These are phyloP conservation scores for Penicillium chermesinum DNA, from an alignment of 495 filamentous ascomycete species.

Conservation along the genomic window DNA sequence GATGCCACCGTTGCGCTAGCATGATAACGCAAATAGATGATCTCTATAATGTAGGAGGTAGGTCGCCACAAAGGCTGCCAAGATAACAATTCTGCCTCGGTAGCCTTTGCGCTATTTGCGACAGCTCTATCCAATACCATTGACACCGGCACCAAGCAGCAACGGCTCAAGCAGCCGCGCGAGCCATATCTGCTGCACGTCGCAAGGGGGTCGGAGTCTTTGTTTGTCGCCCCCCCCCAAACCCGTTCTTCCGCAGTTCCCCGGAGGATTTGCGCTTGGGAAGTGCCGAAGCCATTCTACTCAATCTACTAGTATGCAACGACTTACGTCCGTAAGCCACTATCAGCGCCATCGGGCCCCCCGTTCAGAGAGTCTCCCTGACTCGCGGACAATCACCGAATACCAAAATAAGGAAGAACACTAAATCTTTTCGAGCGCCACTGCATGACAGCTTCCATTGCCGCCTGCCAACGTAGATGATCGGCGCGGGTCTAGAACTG, in stretches of 20 bases:
- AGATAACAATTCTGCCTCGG: background rate
- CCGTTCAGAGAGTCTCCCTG: background rate
- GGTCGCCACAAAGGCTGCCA: background rate
- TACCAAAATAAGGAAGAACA: too few species aligned
- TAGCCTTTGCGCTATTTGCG: conserved; percentile 5
- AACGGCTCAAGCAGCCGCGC: conserved; percentile 8
- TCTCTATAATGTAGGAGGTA: background rate
- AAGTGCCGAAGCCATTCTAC: too few species aligned
- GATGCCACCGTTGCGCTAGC: background rate
- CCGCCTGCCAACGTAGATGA: too few species aligned
- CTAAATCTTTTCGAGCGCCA: too few species aligned
- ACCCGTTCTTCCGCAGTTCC: background rate
- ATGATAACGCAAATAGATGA: background rate
- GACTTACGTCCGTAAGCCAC: background rate
- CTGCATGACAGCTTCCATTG: too few species aligned
- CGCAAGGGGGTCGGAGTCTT: conserved; percentile 13
- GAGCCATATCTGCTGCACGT: conserved; percentile 6
- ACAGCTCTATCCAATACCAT: background rate
- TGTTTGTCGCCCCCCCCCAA: conserved; percentile 9
- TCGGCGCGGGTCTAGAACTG: background rate
- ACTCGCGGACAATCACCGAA: background rate
- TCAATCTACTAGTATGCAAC: too few species aligned
- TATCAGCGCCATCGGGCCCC: background rate
- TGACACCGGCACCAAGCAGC: conserved; percentile 2
- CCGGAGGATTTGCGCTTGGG: background rate